Evolutionary conservation across 176 grass and related monocot genomes (phyloP), one percentile per base, ranked within the genome.

Genomic region (Oryza australiensis): DNA sequence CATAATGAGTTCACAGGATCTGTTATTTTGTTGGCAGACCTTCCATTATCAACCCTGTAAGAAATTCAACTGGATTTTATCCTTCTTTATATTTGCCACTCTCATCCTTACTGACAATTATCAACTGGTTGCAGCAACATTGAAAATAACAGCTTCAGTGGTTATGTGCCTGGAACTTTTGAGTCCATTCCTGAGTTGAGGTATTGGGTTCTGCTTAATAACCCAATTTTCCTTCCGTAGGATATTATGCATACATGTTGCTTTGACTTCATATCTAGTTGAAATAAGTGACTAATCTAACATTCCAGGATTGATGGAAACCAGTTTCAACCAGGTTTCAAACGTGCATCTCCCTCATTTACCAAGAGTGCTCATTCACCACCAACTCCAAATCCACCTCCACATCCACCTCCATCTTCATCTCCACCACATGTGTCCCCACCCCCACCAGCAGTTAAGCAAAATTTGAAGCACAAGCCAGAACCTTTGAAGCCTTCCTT

Each of bases 1-100:
- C 82, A 91, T 81, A 97, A 97, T 62, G 74, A 91, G 62, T 90
- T 97, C 69, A 94, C 95, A 35, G 95, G 95, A 42, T 89, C 95
- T 71, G 92, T 97, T 34, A 87, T 85, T 87, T 86, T 91, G 62
- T 87, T 97, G 77, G 81, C 90, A 81, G 91, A 85, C 66, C 92
- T 97, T 59, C 88, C 83, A 79, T 69, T 97, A 68, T 76, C 84
- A 80, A 73, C 76, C 79, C 92, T 97, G 95, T 97, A 97, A 91
- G 95, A 90, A 76, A 64, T 74, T 57, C 78, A 3, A 35, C 7
- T 64, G 30, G 13, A 78, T 63, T 79, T 83, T 66, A 53, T 20
- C 22, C 38, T 37, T 68, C 34, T 64, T 41, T 33, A 60, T 59
- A 68, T 81, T 88, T 67, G 35, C 30, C 30, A 16, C 70, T 7